Percentiles rank a stretch among this genome's conserved stretches.
phyloP scores from a whole-genome alignment of 1,284 basidiomycete genomes.

The Trametes hirsuta region DNA sequence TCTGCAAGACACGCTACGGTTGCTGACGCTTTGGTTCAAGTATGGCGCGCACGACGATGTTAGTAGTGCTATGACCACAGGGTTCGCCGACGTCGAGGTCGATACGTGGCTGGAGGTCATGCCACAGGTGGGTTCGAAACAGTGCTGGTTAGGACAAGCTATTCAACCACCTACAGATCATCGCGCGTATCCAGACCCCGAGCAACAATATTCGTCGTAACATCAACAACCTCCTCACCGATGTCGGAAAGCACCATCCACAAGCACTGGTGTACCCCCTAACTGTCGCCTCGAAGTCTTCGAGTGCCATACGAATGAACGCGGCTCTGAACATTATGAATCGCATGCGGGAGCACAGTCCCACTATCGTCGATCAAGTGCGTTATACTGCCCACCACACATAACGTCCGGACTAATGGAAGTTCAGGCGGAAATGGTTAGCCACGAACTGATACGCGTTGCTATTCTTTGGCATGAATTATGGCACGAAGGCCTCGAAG shows the following conservation, averaged over 20 bases:
- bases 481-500: slow-evolving; percentile 99
- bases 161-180: slow-evolving; percentile 66
- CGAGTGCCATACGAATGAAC: slow-evolving; percentile 80
- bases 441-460: slow-evolving; percentile 94
- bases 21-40: slow-evolving; percentile 98
- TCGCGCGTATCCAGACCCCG: slow-evolving; percentile 97
- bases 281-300: slow-evolving; percentile 98
- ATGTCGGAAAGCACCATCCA: slow-evolving; percentile 96
- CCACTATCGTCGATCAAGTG: slow-evolving; percentile 87
- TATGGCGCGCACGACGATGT: slow-evolving; percentile 94
- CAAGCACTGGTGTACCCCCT: slow-evolving; percentile 98
- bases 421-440: slow-evolving; percentile 86
- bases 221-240: slow-evolving; percentile 89
- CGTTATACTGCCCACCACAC: slow-evolving; percentile 4
- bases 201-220: slow-evolving; percentile 86
- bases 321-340: slow-evolving; percentile 92
- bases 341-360: slow-evolving; percentile 93
- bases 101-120: slow-evolving; percentile 99
- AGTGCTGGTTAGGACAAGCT: not conserved
- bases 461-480: slow-evolving; percentile 99
- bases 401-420: not conserved
- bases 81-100: slow-evolving; percentile 90
- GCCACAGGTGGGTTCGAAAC: slow-evolving; percentile 70
- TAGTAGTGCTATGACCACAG: slow-evolving; percentile 86
- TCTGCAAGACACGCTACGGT: slow-evolving; percentile 92